Base-by-base conservation (phyloP, 2,329 filamentous ascomycete genomes). In the Calonectria multiphialidica region DNA sequence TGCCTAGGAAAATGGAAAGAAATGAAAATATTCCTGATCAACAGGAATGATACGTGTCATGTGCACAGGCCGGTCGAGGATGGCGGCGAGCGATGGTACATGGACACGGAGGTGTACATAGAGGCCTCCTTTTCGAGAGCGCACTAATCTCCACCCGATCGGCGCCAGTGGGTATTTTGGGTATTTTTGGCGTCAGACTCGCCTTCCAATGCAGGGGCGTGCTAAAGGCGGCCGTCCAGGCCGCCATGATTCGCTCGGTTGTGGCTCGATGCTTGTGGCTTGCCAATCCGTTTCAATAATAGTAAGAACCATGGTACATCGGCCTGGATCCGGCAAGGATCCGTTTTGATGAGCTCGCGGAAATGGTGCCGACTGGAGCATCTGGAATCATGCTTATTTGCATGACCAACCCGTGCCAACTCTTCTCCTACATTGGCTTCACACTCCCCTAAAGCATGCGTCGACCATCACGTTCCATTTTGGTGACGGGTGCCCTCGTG, bases 401-500 rank as follows among this genome's bases (percentile, higher is more conserved):
- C 18, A n/a, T 37, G 30, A n/a, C 15, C 53, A 8, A 35, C n/a
- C 30, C 53, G 47, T 50, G 47, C 28, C 47, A 50, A 50, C 13
- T 50, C 23, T 57, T 37, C 53, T 57, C 33, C n/a, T 25, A 10
- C 53, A 57, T 37, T 30, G 28, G 28, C 53, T 47, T 63, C 30
- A n/a, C 25, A 33, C 16, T 15, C 28, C 3, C 10, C 8, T 3
- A 64, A 64, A 63, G 42, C 66, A 69, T 69, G 66, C 44, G 45
- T 45, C 57, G 66, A 57, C 59, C 66, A 9, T 37, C 57, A 42
- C 66, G 66, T 45, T 69, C 53, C 23, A 64, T 37, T 44, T 61
- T 69, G 35, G 57, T 69, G 37, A 64, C 66, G 6, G 59, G 57
- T 37, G 45, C 37, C n/a, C 57, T 76, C 25, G 40, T 78, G 21